Base-by-base conservation (phyloP, 345 rosid genomes). In the Diplotaxis tenuifolia region DNA sequence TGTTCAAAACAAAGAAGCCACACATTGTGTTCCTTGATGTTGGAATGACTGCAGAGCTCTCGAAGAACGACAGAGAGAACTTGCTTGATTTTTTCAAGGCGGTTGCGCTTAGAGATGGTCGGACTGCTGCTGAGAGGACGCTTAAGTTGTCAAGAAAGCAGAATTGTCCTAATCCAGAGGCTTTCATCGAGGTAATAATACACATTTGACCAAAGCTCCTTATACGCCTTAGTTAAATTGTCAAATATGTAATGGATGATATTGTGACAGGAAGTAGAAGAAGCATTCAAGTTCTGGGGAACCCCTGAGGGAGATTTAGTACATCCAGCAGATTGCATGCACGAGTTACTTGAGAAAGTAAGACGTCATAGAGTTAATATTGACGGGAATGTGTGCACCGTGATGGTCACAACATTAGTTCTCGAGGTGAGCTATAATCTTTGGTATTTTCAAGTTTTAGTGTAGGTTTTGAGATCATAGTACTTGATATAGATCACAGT, bases 281-380 rank as follows among this genome's bases (percentile, higher is more conserved):
- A 90, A 81, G 80, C 93, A 52, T 92, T 96, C 76, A 36, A 75
- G 65, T 89, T 89, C 73, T 96, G 99, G 99, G 99, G 94, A 56
- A 88, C 97, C 19, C 75, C 91, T 21, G 94, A 86, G 54, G 98
- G 97, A 65, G 97, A 92, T 82, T 40, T 79, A 69, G 62, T 96
- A 49, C 99, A 90, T 81, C 98, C 99, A 60, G 97, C 98, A 22
- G 97, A 92, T 70, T 90, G 98, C 85, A 92, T 96, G 91, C 91
- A 92, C 64, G 91, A 96, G 72, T 76, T 96, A 70, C 98, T 96
- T 50, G 97, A 92, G 84, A 89, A 92, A 84, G 97, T 90, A 74
- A 83, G 97, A 72, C 96, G 84, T 15, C 97, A 96, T 65, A 86
- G 78, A 82, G 99, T 96, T 53, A 96, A 92, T 68, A 57, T 96